phyloP scores from a whole-genome alignment of 768 basidiomycete species.

The Vararia minispora region DNA sequence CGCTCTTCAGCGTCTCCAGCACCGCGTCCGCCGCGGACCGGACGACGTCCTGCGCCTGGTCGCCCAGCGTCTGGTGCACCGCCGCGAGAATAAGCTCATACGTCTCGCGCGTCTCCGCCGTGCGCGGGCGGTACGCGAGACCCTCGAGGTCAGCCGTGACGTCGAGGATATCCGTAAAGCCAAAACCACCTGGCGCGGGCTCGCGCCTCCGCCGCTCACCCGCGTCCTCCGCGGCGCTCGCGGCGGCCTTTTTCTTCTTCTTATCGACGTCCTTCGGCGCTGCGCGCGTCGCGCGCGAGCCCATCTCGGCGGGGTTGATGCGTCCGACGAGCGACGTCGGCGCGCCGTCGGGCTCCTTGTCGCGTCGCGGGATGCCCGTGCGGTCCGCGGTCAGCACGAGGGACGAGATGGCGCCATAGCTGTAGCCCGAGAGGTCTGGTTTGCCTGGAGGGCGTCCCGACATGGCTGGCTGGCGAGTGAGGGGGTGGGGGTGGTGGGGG shows the following conservation, averaged over 20 bases:
- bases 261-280: constrained; percentile 84
- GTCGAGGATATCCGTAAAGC: constrained; percentile 87
- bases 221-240: constrained; percentile 42
- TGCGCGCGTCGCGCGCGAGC: constrained; percentile 75
- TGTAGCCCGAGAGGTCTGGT: constrained; percentile 84
- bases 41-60: constrained; percentile 93
- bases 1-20: constrained; percentile 80
- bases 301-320: constrained; percentile 88
- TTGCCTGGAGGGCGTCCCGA: constrained; percentile 33
- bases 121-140: constrained; percentile 83
- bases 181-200: constrained; percentile 56
- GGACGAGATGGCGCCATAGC: constrained; percentile 92
- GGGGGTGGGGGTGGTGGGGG: constrained; percentile 1
- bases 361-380: constrained; percentile 68
- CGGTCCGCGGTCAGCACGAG: constrained; percentile 90
- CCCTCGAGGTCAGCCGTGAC: constrained; percentile 92
- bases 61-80: constrained; percentile 78
- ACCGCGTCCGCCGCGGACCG: constrained; percentile 92
- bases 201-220: constrained; percentile 55
- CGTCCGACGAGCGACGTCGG: constrained; percentile 87
- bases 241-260: constrained; percentile 81
- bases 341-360: constrained; percentile 95
- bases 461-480: constrained; percentile 19
- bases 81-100: constrained; percentile 84
- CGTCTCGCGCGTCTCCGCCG: constrained; percentile 87